Percentiles rank a stretch among this genome's conserved stretches.
Evolutionary conservation across 2,329 filamentous ascomycete genomes (phyloP).

Genomic region (Nothopassalora personata): DNA sequence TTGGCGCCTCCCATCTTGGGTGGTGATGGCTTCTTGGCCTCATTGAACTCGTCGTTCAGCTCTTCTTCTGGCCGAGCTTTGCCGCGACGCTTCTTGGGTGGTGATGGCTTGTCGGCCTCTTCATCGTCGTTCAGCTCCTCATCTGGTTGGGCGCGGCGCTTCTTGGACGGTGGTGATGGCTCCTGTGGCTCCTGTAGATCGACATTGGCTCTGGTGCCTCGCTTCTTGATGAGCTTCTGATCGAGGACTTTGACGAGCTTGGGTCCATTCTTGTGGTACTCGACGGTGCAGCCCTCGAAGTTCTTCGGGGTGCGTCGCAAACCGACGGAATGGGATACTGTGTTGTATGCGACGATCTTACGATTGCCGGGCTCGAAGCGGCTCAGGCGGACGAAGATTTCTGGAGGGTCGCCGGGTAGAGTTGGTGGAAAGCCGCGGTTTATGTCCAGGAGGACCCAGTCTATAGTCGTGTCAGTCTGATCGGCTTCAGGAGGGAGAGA

Average conservation of each 20-base stretch:
- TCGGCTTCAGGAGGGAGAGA: slow-evolving; percentile 5
- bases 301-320: slow-evolving; percentile 12
- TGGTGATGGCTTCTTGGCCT: neutral
- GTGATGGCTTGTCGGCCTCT: neutral
- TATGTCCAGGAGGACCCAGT: slow-evolving; percentile 27
- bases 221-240: slow-evolving; percentile 1
- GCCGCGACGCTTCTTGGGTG: neutral
- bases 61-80: neutral
- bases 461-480: slow-evolving; percentile 6
- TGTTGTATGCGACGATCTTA: slow-evolving; percentile 23
- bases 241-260: slow-evolving; percentile 13
- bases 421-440: slow-evolving; percentile 12
- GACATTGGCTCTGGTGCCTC: neutral
- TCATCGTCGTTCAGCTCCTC: neutral
- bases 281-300: slow-evolving; percentile 13
- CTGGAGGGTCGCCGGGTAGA: slow-evolving; percentile 5
- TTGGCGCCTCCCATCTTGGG: neutral
- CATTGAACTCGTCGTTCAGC: neutral
- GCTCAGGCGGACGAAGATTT: slow-evolving; percentile 7
- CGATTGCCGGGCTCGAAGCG: slow-evolving; percentile 18
- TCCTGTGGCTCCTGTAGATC: neutral
- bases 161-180: neutral
- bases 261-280: slow-evolving; percentile 18
- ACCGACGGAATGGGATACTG: slow-evolving; percentile 10
- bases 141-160: neutral